These are phyloP conservation scores for Nicotiana benthamiana DNA, from an alignment of 257 asterid species.

Conservation along the genomic window DNA sequence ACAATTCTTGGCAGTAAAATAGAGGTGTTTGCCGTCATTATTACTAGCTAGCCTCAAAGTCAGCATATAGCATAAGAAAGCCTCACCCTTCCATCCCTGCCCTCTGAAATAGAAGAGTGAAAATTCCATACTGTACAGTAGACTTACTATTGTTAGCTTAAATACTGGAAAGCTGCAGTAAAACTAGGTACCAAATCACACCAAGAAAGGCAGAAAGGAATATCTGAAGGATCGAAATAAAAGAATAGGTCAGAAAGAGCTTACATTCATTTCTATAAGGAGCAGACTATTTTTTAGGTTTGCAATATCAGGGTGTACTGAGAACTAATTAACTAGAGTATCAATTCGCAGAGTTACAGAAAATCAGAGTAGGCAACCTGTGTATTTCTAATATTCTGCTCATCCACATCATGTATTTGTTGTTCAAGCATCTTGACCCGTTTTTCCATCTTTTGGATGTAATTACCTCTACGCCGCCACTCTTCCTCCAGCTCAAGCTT, in stretches of 20 bases:
- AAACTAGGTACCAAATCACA: background rate
- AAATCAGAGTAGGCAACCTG: conserved; percentile 40
- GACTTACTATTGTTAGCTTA: background rate
- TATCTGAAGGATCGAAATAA: background rate
- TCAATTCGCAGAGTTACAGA: conserved; percentile 5
- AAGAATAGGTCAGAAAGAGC: background rate
- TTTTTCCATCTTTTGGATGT: conserved; percentile 31
- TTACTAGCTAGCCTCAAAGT: background rate
- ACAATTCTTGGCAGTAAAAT: background rate
- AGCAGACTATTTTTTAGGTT: background rate
- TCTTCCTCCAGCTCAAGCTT: conserved; percentile 55
- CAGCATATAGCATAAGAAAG: background rate
- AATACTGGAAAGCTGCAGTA: background rate
- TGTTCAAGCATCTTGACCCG: conserved; percentile 42
- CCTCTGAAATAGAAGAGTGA: background rate
- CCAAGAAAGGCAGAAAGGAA: background rate
- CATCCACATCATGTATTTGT: conserved; percentile 58
- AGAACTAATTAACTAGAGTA: conserved; percentile 7
- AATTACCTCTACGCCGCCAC: conserved; percentile 30
- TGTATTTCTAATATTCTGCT: conserved; percentile 54
- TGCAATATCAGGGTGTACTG: conserved; percentile 10
- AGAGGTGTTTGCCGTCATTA: background rate
- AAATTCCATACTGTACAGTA: background rate
- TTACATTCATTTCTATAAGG: background rate
- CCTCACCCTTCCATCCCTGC: background rate